Base-by-base conservation (phyloP, 2,329 filamentous ascomycete genomes). In the Ascochyta clinopodiicola region DNA sequence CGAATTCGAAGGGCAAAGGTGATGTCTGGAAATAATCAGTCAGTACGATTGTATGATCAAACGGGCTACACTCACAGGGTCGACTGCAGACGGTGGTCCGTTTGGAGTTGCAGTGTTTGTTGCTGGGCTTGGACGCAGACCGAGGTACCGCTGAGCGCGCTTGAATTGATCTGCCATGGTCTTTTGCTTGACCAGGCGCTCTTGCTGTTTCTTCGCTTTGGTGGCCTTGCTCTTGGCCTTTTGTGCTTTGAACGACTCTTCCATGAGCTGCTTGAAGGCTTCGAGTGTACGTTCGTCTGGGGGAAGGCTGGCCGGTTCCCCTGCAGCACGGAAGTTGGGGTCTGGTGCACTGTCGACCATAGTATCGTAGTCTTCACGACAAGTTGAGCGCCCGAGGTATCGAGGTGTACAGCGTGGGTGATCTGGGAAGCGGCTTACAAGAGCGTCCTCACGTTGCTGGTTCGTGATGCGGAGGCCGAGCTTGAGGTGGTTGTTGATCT, bases 121-220 rank as follows among this genome's bases (percentile, higher is more conserved):
- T 37, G 40, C 31, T 2, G 38, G 13, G 6, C 35, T 61, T 4
- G 80, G 73, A n/a, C 84, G 82, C 24, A 96, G 77, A 4, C 90
- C 91, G 1, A 96, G 81, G 65, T 90, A 91, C 46, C 84, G 79
- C 69, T 93, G 88, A 7, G 84, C 79, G 40, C 88, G 82, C 62
- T 86, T 85, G 59, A 90, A 78, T 66, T 85, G 81, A 32, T 80
- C 77, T 1, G 79, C 79, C 77, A 83, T 84, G 3, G 76, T 69
- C 59, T 82, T 79, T 56, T 86, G 83, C 36, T 78, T 81, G 21
- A 78, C 63, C 3, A 82, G 56, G 1, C 80, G 80, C 34, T 82
- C 80, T 35, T 80, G 76, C 34, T 79, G 77, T 61, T 78, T 82
- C 67, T 82, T 83, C 34, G 78, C 81, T 50, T 79, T 84, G 3